These are phyloP conservation scores for Sanghuangporus sanghuang DNA, from an alignment of 1,284 basidiomycete genomes.

Conservation along the genomic window DNA sequence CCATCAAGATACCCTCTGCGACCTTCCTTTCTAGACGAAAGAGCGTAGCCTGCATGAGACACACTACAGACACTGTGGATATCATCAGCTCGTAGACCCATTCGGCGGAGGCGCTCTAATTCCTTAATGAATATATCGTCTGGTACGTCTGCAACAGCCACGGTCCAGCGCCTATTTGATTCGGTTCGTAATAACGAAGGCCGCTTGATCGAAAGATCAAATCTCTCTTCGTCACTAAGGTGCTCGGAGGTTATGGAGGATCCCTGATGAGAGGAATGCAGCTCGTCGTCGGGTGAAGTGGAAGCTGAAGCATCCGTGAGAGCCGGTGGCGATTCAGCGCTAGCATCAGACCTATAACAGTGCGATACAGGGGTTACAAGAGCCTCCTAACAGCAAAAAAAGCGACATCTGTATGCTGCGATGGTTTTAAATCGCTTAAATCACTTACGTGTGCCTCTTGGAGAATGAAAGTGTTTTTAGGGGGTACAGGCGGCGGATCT, in stretches of 20 bases:
- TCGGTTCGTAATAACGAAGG: constrained; percentile 16
- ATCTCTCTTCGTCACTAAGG: neutral
- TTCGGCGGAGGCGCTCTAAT: constrained; percentile 31
- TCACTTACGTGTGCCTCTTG: constrained; percentile 1
- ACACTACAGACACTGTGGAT: constrained; percentile 18
- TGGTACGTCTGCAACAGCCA: constrained; percentile 33
- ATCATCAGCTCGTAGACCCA: constrained; percentile 22
- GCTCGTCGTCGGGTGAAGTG: constrained; percentile 6
- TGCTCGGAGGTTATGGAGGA: neutral
- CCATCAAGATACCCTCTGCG: constrained; percentile 20
- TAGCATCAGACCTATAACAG: neutral
- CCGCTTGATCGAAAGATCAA: neutral
- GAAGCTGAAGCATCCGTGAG: constrained; percentile 10
- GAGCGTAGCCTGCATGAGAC: constrained; percentile 18
- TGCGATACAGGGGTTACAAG: neutral
- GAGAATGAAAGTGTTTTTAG: neutral
- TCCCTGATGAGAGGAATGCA: neutral
- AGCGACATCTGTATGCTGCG: neutral
- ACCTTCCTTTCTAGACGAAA: constrained; percentile 22
- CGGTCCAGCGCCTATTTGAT: constrained; percentile 30
- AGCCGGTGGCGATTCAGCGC: neutral
- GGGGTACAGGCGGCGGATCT: constrained; percentile 13
- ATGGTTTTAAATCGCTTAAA: neutral
- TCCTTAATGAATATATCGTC: constrained; percentile 34
- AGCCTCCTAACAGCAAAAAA: neutral